Conservation (phyloP, 495 filamentous ascomycete species). For the Penicillium canescens region DNA sequence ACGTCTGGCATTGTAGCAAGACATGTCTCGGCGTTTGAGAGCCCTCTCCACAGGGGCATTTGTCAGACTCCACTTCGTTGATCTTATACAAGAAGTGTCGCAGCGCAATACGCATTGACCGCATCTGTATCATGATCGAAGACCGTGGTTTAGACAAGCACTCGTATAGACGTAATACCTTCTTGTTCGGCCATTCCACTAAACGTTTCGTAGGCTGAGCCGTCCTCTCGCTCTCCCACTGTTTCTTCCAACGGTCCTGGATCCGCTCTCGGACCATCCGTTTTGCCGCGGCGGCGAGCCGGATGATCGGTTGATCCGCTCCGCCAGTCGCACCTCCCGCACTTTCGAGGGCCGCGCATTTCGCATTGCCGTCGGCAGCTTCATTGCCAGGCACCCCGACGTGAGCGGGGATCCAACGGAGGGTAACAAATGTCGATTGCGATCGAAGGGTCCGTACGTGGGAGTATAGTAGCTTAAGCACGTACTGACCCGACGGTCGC, state of each 20-base stretch:
- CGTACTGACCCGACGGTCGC: slow-evolving; percentile 11
- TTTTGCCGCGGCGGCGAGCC: not conserved
- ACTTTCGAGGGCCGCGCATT: no score
- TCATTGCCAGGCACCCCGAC: slow-evolving; percentile 28
- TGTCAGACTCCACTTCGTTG: not conserved
- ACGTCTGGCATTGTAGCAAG: not conserved
- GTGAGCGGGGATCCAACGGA: slow-evolving; percentile 25
- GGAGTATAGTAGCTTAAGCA: not conserved
- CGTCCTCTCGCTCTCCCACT: no score
- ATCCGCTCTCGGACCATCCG: not conserved
- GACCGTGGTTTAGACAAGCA: not conserved
- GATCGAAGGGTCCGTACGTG: slow-evolving; percentile 3
- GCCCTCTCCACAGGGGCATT: not conserved
- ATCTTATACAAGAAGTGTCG: not conserved
- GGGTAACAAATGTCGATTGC: not conserved
- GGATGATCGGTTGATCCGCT: not conserved
- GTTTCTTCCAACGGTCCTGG: not conserved
- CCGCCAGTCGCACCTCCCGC: not conserved
- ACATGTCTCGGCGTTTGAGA: not conserved
- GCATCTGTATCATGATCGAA: not conserved
- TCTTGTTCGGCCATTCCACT: no score
- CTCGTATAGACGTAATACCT: no score
- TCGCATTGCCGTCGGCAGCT: slow-evolving; percentile 12
- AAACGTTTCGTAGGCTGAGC: no score
- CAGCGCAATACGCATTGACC: not conserved